Conservation (phyloP, 805 yeast genomes). For the Pichia insulana region DNA sequence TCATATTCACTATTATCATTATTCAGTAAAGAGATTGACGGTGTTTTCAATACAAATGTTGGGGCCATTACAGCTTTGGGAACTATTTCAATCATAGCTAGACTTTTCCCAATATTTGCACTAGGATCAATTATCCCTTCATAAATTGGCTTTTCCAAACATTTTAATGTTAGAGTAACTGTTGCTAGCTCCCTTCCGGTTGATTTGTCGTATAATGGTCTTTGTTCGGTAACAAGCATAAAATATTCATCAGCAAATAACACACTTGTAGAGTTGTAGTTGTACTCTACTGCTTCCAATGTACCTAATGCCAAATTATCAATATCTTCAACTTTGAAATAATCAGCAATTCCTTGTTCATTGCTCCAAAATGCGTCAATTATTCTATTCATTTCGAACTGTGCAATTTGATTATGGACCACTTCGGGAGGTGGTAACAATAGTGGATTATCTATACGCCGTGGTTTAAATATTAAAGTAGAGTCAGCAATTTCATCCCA, state of each 20-base stretch:
- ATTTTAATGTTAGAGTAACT: conserved; percentile 18
- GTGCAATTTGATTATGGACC: conserved; percentile 23
- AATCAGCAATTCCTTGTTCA: conserved; percentile 23
- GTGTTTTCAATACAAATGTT: conserved; percentile 20
- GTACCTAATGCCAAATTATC: conserved; percentile 24
- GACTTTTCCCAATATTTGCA: conserved; percentile 18
- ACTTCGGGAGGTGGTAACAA: conserved; percentile 21
- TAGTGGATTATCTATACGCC: conserved; percentile 5
- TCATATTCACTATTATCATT: conserved; percentile 12
- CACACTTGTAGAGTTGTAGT: conserved; percentile 15
- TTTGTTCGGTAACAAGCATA: conserved; percentile 22
- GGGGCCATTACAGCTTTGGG: conserved; percentile 16
- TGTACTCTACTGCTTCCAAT: conserved; percentile 23
- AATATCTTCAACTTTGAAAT: conserved; percentile 16
- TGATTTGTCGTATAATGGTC: conserved; percentile 22
- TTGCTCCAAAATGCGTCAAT: conserved; percentile 25
- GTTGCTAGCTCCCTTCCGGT: conserved; percentile 20
- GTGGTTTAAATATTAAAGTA: conserved; percentile 19
- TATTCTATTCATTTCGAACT: conserved; percentile 24
- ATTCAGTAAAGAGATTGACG: conserved; percentile 13
- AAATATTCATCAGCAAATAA: conserved; percentile 18
- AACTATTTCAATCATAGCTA: conserved; percentile 21
- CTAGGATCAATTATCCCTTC: conserved; percentile 20
- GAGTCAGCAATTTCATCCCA: conserved; percentile 22
- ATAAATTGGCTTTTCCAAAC: conserved; percentile 14